Conservation (phyloP, 352 stramenopile genomes). For the Phytopythium vexans region DNA sequence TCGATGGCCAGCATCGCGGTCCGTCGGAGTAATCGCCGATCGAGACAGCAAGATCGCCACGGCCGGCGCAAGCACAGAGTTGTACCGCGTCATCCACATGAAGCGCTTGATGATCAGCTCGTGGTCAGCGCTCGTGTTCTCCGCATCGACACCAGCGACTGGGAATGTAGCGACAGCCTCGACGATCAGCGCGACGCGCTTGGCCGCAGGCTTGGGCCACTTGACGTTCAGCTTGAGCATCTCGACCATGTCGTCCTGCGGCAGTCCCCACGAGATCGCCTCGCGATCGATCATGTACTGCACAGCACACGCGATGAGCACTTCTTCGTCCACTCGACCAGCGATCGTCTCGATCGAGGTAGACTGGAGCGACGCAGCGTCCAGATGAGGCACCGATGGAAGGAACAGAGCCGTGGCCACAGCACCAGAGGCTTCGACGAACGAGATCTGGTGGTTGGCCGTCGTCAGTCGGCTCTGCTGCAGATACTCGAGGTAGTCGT, state of each 20-base stretch:
- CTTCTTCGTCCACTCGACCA: constrained; percentile 13
- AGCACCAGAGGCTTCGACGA: constrained; percentile 50
- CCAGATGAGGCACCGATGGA: constrained; percentile 1
- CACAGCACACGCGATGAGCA: constrained; percentile 37
- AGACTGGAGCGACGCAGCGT: constrained; percentile 1
- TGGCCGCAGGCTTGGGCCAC: constrained; percentile 65
- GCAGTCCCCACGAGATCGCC: constrained; percentile 15
- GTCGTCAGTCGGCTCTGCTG: constrained; percentile 41
- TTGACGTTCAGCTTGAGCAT: constrained; percentile 77
- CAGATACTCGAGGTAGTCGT: constrained; percentile 37
- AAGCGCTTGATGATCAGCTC: constrained; percentile 37
- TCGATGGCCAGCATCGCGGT: constrained; percentile 20
- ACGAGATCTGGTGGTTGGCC: constrained; percentile 44
- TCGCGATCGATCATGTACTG: constrained; percentile 28
- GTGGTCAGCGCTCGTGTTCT: constrained; percentile 23
- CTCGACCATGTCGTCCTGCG: constrained; percentile 49
- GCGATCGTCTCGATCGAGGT: constrained; percentile 16
- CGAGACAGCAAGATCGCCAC: constrained; percentile 47
- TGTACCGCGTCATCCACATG: constrained; percentile 69
- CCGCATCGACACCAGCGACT: neutral
- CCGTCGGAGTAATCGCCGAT: constrained; percentile 8
- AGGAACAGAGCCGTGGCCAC: constrained; percentile 55
- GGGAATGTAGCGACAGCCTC: constrained; percentile 59
- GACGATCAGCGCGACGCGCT: constrained; percentile 59
- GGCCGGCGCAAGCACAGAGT: constrained; percentile 44